Conservation (phyloP, 352 stramenopile genomes). For the Lagenidium giganteum region DNA sequence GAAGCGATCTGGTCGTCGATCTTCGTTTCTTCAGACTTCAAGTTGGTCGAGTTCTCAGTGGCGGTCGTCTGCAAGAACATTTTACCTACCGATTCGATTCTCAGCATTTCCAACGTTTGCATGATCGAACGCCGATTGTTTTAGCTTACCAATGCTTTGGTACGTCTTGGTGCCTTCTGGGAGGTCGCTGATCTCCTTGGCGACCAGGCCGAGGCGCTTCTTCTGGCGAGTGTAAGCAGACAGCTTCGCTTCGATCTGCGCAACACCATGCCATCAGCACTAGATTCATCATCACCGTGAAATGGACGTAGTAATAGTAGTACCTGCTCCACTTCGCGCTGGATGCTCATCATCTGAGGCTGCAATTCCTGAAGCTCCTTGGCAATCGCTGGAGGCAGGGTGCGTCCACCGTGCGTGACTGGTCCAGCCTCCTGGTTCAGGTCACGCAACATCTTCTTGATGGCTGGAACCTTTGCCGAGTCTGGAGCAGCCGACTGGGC, state of each 20-base stretch:
- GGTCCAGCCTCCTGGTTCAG: slow-evolving; percentile 41
- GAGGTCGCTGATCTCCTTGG: slow-evolving; percentile 63
- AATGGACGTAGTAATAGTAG: too few species aligned
- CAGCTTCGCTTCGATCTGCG: slow-evolving; percentile 66
- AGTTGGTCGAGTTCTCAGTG: slow-evolving; percentile 42
- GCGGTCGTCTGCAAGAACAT: slow-evolving; percentile 71
- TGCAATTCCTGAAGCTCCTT: slow-evolving; percentile 81
- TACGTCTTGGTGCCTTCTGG: slow-evolving; percentile 58
- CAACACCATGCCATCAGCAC: neutral
- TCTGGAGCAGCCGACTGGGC: slow-evolving; percentile 24
- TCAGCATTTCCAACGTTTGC: too few species aligned
- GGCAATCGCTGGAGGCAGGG: slow-evolving; percentile 54
- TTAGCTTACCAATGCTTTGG: slow-evolving; percentile 50
- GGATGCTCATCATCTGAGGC: slow-evolving; percentile 70
- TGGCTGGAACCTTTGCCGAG: slow-evolving; percentile 54
- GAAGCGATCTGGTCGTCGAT: slow-evolving; percentile 68
- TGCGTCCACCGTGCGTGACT: slow-evolving; percentile 19
- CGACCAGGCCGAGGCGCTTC: slow-evolving; percentile 69
- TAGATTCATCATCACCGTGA: neutral
- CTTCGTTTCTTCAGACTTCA: slow-evolving; percentile 53
- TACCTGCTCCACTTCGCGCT: slow-evolving; percentile 68
- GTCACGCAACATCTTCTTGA: slow-evolving; percentile 74
- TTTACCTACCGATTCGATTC: slow-evolving; percentile 27
- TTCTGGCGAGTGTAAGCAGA: slow-evolving; percentile 54
- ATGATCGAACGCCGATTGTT: too few species aligned